These are phyloP conservation scores for Pichia sp. DNA, from an alignment of 1,139 yeast species.

Conservation along the genomic window DNA sequence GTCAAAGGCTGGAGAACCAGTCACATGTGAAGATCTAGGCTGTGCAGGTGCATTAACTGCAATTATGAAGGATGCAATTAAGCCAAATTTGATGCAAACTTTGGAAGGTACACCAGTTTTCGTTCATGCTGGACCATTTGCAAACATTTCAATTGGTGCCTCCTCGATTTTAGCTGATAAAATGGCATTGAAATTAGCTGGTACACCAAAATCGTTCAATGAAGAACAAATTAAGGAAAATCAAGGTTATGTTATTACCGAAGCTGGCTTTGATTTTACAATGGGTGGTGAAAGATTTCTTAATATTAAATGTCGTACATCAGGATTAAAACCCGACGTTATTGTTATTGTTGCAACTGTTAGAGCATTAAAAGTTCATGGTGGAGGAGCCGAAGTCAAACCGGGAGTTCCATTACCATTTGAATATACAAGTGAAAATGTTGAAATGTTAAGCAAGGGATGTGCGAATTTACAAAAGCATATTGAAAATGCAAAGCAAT, in stretches of 20 bases:
- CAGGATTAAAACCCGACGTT: conserved; percentile 86
- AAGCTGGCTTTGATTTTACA: conserved; percentile 97
- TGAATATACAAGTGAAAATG: conserved; percentile 80
- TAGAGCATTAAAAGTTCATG: conserved; percentile 94
- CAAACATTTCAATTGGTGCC: conserved; percentile 96
- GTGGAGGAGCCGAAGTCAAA: conserved; percentile 97
- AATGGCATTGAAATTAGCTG: conserved; percentile 76
- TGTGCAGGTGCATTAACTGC: conserved; percentile 98
- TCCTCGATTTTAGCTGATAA: conserved; percentile 92
- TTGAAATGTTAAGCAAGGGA: conserved; percentile 76
- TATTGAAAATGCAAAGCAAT: conserved; percentile 75
- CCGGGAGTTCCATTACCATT: conserved; percentile 90
- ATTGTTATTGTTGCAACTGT: conserved; percentile 96
- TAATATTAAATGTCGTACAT: conserved; percentile 91
- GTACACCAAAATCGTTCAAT: conserved; percentile 40
- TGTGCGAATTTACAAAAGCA: conserved; percentile 90
- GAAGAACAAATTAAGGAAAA: conserved; percentile 44
- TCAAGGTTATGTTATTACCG: conserved; percentile 91
- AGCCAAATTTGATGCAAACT: conserved; percentile 97
- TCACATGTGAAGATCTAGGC: conserved; percentile 95
- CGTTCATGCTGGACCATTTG: conserved; percentile 98
- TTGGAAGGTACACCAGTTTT: conserved; percentile 97
- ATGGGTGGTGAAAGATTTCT: conserved; percentile 99
- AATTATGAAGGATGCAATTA: conserved; percentile 89
- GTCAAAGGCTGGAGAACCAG: conserved; percentile 73